Percentiles rank a stretch among this genome's conserved stretches.
Evolutionary conservation across 2,329 filamentous ascomycete species (phyloP).

Genomic region (Rutstroemia sp.): DNA sequence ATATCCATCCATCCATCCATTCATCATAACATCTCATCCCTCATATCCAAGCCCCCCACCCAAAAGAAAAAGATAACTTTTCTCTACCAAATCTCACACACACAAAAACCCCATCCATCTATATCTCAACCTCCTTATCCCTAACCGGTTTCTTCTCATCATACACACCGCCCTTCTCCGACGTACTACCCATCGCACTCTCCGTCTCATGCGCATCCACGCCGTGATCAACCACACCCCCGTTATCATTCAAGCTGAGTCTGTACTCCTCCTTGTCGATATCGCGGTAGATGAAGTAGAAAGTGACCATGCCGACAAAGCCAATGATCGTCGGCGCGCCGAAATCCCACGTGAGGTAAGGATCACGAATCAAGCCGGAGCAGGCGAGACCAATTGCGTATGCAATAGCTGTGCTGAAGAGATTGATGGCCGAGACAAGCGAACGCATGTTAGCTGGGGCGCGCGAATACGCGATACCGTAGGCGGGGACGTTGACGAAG

Average conservation of each 20-base stretch:
- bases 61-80: too few species aligned
- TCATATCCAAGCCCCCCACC: too few species aligned
- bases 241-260: conserved; percentile 31
- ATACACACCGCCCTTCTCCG: not conserved
- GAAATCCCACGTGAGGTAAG: conserved; percentile 43
- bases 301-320: conserved; percentile 36
- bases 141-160: not conserved
- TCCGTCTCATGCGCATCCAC: not conserved
- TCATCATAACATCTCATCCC: not conserved
- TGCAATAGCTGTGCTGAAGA: conserved; percentile 40
- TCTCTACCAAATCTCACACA: not conserved
- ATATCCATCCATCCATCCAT: not conserved
- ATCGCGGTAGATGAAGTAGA: conserved; percentile 41
- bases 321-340: conserved; percentile 41
- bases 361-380: conserved; percentile 41
- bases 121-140: not conserved
- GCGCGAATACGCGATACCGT: conserved; percentile 44
- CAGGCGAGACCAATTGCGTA: conserved; percentile 39
- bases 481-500: conserved; percentile 44
- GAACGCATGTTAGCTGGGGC: conserved; percentile 45
- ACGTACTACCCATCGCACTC: not conserved
- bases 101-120: not conserved
- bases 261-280: conserved; percentile 40
- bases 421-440: conserved; percentile 42
- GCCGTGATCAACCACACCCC: not conserved